Base-by-base conservation (phyloP, 495 filamentous ascomycete species). In the Penicillium subrubescens region DNA sequence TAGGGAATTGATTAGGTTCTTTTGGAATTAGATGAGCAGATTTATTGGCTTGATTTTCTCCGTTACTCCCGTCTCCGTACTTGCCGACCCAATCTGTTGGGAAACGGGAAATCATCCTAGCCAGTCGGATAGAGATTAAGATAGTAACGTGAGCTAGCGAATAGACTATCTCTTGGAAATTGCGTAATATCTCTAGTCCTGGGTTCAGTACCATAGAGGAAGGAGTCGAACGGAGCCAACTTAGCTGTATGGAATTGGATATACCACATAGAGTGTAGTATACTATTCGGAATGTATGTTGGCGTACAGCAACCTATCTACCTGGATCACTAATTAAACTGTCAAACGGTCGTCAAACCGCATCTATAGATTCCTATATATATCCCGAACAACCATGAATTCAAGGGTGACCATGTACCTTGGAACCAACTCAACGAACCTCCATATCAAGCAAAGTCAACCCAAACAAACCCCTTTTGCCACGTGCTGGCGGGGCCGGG, bases 401-500 rank as follows among this genome's bases (percentile, higher is more conserved):
- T 8, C 10, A 31, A 52, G 44, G 44, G 44, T 25, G 11, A 48
- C 19, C 19, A 52, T 17, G 48, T 31, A 52, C 48, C 25, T 17
- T 52, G 48, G 48, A 29, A 52, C 48, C 48, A 31, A 4, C 48
- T 31, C 53, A 21, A 37, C 53, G 17, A 34, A 37, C 53, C 19
- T 14, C 53, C 53, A 10, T 21, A 37, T 25, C 17, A 21, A 34
- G 23, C 41, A 33, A 21, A 29, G 23, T 50, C 14, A 46, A 59
- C 17, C 56, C 56, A 33, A 46, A 35, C 23, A 19, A 39, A 61
- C 50, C 60, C 44, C 55, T 33, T 67, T 51, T 48, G 60, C 64
- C 64, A 67, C 64, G 64, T 67, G 64, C 60, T 52, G 48, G 48
- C 48, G 52, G 57, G 31, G 25, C 31, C 60, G 48, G 51, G 63